A percentile compares a stretch with the other conserved stretches of the same genome.
Conservation (phyloP, 2,329 filamentous ascomycete species). For the Elsinoe australis region DNA sequence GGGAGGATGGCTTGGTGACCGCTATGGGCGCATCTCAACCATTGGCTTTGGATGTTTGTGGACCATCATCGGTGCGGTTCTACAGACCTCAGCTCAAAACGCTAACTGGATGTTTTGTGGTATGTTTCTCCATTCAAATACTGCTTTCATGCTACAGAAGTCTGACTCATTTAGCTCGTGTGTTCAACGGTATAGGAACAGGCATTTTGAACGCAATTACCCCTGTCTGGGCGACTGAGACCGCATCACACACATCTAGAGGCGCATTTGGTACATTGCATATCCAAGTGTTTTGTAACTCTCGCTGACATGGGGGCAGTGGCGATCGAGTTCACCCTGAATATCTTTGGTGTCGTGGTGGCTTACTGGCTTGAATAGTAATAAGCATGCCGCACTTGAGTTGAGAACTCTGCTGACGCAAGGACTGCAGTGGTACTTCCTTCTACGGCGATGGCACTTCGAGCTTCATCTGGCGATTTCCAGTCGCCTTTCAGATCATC, state of each 20-base stretch:
- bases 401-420: too few relatives aligned
- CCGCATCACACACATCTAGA: conserved; percentile 58
- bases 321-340: conserved; percentile 64
- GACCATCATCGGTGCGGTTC: conserved; percentile 45
- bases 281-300: background rate
- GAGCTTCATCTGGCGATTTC: conserved; percentile 49
- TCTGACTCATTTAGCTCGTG: conserved; percentile 21
- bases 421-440: conserved; percentile 18
- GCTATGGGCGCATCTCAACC: conserved; percentile 54
- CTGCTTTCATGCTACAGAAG: background rate
- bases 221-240: conserved; percentile 65
- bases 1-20: conserved; percentile 58
- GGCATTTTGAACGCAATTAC: conserved; percentile 64
- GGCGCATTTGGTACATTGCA: conserved; percentile 37
- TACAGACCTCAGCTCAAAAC: conserved; percentile 61
- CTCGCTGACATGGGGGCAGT: conserved; percentile 45
- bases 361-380: conserved; percentile 37
- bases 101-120: conserved; percentile 61
- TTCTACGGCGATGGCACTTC: conserved; percentile 23
- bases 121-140: background rate
- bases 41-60: conserved; percentile 51
- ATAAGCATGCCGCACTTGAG: conserved; percentile 31
- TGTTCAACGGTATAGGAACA: conserved; percentile 46
- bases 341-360: conserved; percentile 59
- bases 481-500: conserved; percentile 62